Evolutionary conservation across 805 yeast genomes (phyloP).

Genomic region (Candida manassasensis): DNA sequence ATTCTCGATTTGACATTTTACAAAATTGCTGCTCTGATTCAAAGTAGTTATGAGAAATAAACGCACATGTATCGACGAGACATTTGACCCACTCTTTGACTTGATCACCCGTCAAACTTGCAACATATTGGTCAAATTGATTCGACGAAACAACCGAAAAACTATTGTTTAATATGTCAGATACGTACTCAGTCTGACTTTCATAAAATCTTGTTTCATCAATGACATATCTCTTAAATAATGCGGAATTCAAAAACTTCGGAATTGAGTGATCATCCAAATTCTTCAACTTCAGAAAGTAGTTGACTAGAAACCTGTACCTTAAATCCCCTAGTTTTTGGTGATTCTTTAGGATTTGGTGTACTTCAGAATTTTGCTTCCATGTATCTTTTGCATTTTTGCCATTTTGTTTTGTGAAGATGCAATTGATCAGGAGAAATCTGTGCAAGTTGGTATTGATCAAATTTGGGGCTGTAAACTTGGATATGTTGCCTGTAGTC

Average conservation of each 20-base stretch:
- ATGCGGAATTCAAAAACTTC: neutral
- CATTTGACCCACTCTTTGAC: constrained; percentile 2
- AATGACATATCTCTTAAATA: constrained; percentile 1
- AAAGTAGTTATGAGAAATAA: neutral
- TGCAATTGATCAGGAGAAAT: constrained; percentile 2
- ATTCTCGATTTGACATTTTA: constrained; percentile 1
- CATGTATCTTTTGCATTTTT: neutral
- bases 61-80: neutral
- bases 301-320: neutral
- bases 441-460: constrained; percentile 1
- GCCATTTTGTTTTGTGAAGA: neutral
- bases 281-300: neutral
- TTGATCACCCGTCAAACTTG: constrained; percentile 7
- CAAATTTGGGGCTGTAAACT: neutral
- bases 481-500: neutral
- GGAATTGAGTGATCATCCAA: neutral
- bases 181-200: neutral
- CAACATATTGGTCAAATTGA: constrained; percentile 18
- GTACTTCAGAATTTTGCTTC: neutral
- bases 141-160: neutral
- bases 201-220: constrained; percentile 2
- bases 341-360: neutral
- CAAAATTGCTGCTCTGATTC: constrained; percentile 6
- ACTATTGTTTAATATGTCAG: constrained; percentile 1
- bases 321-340: neutral